Evolutionary conservation across 129 eudicot genomes (phyloP).

Genomic region (Pulicaria dysenterica): DNA sequence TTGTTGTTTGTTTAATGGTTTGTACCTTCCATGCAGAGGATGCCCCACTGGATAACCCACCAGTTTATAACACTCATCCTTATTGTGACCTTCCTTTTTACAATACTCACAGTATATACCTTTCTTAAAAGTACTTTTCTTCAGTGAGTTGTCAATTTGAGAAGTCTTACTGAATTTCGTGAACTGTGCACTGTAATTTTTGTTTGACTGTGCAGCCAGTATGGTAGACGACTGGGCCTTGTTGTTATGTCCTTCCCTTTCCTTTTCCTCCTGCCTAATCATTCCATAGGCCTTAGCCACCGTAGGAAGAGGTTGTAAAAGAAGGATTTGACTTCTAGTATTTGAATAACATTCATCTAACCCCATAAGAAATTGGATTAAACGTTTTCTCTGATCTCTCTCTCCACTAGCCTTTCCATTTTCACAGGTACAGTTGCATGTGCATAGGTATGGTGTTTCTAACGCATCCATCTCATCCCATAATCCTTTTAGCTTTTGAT

Average conservation of each 20-base stretch:
- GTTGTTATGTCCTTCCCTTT: neutral
- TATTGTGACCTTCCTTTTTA: too few relatives aligned
- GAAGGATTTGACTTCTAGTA: neutral
- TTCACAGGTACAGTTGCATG: neutral
- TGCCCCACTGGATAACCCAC: too few relatives aligned
- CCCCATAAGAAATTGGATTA: neutral
- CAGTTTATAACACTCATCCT: too few relatives aligned
- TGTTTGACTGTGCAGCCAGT: too few relatives aligned
- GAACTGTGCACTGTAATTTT: too few relatives aligned
- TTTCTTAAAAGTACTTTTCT: too few relatives aligned
- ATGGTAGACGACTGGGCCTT: too few relatives aligned
- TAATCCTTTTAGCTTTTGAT: neutral
- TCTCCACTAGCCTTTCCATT: neutral
- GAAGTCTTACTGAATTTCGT: too few relatives aligned
- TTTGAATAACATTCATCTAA: neutral
- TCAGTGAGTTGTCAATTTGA: too few relatives aligned
- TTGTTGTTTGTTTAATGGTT: too few relatives aligned
- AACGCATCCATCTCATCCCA: neutral
- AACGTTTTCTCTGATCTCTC: neutral
- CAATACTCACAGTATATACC: too few relatives aligned
- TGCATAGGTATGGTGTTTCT: neutral
- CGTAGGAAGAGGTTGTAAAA: neutral
- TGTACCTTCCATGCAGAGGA: too few relatives aligned
- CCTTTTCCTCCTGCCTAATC: neutral
- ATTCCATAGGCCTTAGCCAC: neutral